Conservation (phyloP, 2,329 filamentous ascomycete genomes). For the Colletotrichum truncatum region DNA sequence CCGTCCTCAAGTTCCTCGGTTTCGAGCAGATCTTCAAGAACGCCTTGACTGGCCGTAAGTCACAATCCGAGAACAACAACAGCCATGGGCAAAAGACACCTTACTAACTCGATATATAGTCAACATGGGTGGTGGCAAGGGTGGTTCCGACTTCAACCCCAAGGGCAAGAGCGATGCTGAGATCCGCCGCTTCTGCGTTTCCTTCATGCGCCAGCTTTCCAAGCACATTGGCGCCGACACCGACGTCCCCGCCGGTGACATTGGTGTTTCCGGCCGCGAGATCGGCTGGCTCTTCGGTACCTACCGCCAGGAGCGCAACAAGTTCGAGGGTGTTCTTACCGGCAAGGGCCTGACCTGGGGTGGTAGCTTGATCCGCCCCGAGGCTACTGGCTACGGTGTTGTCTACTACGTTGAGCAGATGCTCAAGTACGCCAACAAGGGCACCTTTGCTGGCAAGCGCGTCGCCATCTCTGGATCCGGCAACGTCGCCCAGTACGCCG, state of each 20-base stretch:
- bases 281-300: slow-evolving; percentile 95
- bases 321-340: slow-evolving; percentile 95
- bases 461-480: slow-evolving; percentile 97
- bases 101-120: slow-evolving; percentile 55
- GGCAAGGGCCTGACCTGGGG: slow-evolving; percentile 96
- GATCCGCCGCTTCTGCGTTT: slow-evolving; percentile 95
- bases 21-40: slow-evolving; percentile 99
- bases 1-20: slow-evolving; percentile 89
- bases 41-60: slow-evolving; percentile 91
- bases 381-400: slow-evolving; percentile 96
- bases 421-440: slow-evolving; percentile 89
- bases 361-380: slow-evolving; percentile 91
- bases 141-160: slow-evolving; percentile 97
- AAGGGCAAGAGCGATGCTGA: slow-evolving; percentile 98
- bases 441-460: slow-evolving; percentile 88
- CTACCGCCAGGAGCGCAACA: slow-evolving; percentile 88
- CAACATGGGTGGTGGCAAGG: slow-evolving; percentile 96
- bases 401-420: slow-evolving; percentile 98
- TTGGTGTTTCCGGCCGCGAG: slow-evolving; percentile 91
- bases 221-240: slow-evolving; percentile 97
- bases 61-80: not conserved
- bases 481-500: slow-evolving; percentile 97
- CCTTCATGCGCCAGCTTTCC: slow-evolving; percentile 96
- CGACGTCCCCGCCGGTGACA: slow-evolving; percentile 96
- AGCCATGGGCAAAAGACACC: not conserved